Conservation (phyloP, 352 stramenopile species). For the Globisporangium echinulatum region DNA sequence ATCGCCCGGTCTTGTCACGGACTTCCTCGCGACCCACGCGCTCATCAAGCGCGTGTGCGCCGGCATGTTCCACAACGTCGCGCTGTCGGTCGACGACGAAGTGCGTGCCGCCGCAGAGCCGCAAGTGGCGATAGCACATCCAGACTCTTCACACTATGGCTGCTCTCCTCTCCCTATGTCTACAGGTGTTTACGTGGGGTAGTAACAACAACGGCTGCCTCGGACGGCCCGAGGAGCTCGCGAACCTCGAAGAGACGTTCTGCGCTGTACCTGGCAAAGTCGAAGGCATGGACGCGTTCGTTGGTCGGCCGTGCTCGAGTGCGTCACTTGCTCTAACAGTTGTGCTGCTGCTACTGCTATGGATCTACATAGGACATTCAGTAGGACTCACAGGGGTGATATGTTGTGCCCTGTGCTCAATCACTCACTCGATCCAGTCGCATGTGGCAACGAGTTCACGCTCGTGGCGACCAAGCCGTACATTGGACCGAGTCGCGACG, state of each 20-base stretch:
- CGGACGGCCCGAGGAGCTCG: conserved; percentile 64
- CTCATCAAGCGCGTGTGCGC: conserved; percentile 82
- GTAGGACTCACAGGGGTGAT: not conserved
- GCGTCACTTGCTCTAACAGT: conserved; percentile 2
- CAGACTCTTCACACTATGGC: not conserved
- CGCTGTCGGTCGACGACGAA: conserved; percentile 87
- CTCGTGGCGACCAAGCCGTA: conserved; percentile 91
- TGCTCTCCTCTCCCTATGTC: not conserved
- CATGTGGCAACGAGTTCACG: conserved; percentile 89
- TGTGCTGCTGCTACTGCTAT: not conserved
- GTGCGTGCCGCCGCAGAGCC: conserved; percentile 9
- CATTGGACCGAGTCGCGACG: conserved; percentile 77
- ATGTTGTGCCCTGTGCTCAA: not conserved
- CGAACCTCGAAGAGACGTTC: conserved; percentile 69
- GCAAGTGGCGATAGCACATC: not conserved
- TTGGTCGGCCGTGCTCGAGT: conserved; percentile 70
- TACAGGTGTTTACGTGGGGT: conserved; percentile 89
- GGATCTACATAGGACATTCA: too few relatives aligned
- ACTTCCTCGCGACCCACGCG: conserved; percentile 75
- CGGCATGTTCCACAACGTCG: conserved; percentile 90
- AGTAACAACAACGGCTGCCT: conserved; percentile 90
- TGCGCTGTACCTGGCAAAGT: conserved; percentile 72
- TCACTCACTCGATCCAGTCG: conserved; percentile 36
- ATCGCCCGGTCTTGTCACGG: conserved; percentile 66
- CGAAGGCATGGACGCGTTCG: conserved; percentile 63